Evolutionary conservation across 257 asterid species (phyloP).

Genomic region (Forsythia viridissima): DNA sequence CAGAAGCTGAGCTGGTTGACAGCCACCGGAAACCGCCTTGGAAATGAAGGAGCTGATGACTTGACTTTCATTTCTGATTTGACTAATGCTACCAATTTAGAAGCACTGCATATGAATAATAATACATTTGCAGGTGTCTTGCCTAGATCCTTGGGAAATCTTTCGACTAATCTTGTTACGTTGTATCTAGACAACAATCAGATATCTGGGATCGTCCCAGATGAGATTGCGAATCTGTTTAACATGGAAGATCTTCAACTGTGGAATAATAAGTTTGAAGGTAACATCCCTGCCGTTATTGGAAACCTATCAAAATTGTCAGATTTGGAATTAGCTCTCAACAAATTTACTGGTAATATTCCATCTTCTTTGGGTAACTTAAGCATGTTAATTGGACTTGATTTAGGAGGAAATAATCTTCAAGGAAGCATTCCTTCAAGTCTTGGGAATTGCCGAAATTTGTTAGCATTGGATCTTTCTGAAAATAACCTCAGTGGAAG

Average conservation of each 20-base stretch:
- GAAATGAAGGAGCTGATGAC: slow-evolving; percentile 21
- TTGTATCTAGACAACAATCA: slow-evolving; percentile 27
- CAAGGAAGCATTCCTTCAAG: slow-evolving; percentile 31
- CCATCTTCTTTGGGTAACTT: slow-evolving; percentile 35
- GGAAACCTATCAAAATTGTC: slow-evolving; percentile 27
- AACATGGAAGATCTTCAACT: slow-evolving; percentile 22
- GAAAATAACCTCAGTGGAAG: slow-evolving; percentile 17
- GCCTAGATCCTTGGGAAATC: slow-evolving; percentile 35
- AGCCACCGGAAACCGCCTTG: slow-evolving; percentile 29
- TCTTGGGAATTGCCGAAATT: slow-evolving; percentile 17
- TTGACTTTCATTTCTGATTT: slow-evolving; percentile 31
- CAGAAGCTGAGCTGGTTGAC: not conserved
- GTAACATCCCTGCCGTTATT: slow-evolving; percentile 29
- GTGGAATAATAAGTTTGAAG: slow-evolving; percentile 14
- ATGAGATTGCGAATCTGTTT: slow-evolving; percentile 25
- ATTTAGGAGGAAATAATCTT: slow-evolving; percentile 27
- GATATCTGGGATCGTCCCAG: slow-evolving; percentile 33
- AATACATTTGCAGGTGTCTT: slow-evolving; percentile 30
- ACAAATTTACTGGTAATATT: slow-evolving; percentile 26
- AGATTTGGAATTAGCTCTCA: slow-evolving; percentile 13
- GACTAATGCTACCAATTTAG: slow-evolving; percentile 31
- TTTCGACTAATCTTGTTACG: slow-evolving; percentile 25
- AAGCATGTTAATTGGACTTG: slow-evolving; percentile 20
- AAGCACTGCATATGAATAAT: slow-evolving; percentile 10
- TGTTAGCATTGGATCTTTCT: slow-evolving; percentile 24